Conservation (phyloP, 2,329 filamentous ascomycete species). For the Teratosphaeriaceae sp. region DNA sequence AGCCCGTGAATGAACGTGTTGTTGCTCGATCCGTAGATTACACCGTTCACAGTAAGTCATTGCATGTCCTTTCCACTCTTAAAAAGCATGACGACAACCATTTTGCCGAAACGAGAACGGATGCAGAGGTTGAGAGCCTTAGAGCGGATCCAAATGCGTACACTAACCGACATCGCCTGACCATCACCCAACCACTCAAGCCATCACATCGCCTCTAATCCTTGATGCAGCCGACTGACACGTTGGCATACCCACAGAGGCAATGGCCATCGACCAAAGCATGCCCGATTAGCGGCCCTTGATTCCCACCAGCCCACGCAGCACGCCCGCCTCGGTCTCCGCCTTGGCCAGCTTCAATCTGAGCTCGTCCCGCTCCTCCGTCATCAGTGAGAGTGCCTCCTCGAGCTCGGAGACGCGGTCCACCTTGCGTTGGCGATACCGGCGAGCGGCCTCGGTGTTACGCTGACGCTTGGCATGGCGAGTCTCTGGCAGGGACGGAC, state of each 20-base stretch:
- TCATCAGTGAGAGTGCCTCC: conserved; percentile 50
- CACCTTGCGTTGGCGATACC: conserved; percentile 64
- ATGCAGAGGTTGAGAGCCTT: too few species aligned
- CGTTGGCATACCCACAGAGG: background rate
- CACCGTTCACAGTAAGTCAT: too few species aligned
- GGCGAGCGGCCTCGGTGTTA: conserved; percentile 65
- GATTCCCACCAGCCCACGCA: conserved; percentile 29
- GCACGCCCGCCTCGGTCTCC: conserved; percentile 58
- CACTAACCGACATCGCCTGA: background rate
- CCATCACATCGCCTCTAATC: too few species aligned
- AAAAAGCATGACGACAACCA: background rate
- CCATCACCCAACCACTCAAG: background rate
- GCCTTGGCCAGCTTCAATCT: conserved; percentile 56
- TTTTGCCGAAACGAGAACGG: background rate
- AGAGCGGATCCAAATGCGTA: background rate
- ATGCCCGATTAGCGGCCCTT: background rate
- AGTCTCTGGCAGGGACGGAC: background rate
- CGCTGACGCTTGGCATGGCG: conserved; percentile 51
- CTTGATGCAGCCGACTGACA: too few species aligned
- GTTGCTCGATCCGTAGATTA: too few species aligned
- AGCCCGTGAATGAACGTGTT: too few species aligned
- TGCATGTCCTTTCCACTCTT: too few species aligned
- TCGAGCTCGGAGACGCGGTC: conserved; percentile 60
- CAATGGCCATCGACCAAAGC: background rate
- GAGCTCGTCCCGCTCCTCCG: conserved; percentile 57